phyloP scores from a whole-genome alignment of 306 rosid genomes.

The Vigna unguiculata region DNA sequence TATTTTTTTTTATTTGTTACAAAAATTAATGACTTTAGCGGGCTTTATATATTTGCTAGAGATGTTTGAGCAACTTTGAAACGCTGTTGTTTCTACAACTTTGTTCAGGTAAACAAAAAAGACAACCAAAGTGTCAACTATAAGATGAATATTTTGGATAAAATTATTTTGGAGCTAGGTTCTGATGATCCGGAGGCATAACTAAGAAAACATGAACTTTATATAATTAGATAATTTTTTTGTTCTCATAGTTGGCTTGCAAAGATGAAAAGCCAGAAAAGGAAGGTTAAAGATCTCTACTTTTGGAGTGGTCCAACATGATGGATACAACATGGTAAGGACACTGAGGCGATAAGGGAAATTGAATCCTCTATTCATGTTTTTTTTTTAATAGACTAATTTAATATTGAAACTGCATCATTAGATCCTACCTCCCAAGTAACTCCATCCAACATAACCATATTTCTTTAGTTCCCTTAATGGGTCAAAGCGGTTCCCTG shows the following conservation, averaged over 20 bases:
- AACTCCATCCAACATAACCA: not conserved
- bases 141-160: slow-evolving; percentile 10
- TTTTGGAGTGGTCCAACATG: not conserved
- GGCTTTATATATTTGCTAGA: slow-evolving; percentile 4
- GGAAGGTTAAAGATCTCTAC: not conserved
- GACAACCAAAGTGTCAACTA: not conserved
- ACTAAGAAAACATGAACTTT: not conserved
- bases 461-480: not conserved
- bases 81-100: slow-evolving; percentile 1
- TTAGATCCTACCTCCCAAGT: slow-evolving; percentile 18
- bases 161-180: slow-evolving; percentile 11
- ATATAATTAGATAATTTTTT: not conserved
- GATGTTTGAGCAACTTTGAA: slow-evolving; percentile 3
- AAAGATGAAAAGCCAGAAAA: not conserved
- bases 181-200: not conserved
- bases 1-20: not conserved
- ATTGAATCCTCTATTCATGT: not conserved
- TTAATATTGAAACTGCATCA: not conserved
- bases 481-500: not conserved
- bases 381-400: not conserved
- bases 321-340: not conserved
- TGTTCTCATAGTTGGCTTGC: not conserved
- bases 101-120: slow-evolving; percentile 6
- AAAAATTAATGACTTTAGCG: slow-evolving; percentile 3
- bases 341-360: not conserved